Conservation (phyloP, 176 grass and related monocot genomes). For the Triticum aestivum region IWGSC_CS_RefSeq_v2.1 NC_057797.1:91626170-91626669, state of each 20-base stretch:
- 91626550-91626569: constrained; percentile 42
- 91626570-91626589: constrained; percentile 48
- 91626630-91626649: constrained; percentile 60
- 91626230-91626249: constrained; percentile 51
- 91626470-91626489: constrained; percentile 56
- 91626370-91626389: constrained; percentile 27
- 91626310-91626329: constrained; percentile 31
- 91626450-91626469: constrained; percentile 58
- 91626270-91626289: constrained; percentile 41
- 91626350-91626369: constrained; percentile 36
- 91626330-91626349: constrained; percentile 50
- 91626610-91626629: constrained; percentile 39
- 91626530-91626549: constrained; percentile 50
- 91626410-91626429: constrained; percentile 48
- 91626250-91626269: constrained; percentile 52
- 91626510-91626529: constrained; percentile 59
- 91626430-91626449: constrained; percentile 52
- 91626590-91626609: constrained; percentile 35
- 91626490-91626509: constrained; percentile 71
- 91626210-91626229: constrained; percentile 44
- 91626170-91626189: constrained; percentile 52
- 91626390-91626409: constrained; percentile 34
- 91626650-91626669: constrained; percentile 58
- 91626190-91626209: constrained; percentile 23
- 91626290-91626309: constrained; percentile 33